Conservation (phyloP, 495 filamentous ascomycete species). For the Evernia prunastri region DNA sequence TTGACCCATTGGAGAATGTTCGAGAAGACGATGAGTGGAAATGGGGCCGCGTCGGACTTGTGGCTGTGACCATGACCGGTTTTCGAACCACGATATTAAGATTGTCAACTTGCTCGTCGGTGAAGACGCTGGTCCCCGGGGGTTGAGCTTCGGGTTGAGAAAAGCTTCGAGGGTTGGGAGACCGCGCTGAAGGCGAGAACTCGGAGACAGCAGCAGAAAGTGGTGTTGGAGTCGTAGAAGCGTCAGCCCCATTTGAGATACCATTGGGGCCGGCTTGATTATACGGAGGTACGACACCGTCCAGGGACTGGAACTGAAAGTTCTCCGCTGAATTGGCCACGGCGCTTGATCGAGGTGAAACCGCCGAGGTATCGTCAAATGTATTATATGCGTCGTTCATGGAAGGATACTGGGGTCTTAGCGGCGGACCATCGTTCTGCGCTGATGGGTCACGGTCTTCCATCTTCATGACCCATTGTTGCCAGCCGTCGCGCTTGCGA, state of each 20-base stretch:
- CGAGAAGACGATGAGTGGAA: constrained; percentile 39
- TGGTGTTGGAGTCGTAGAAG: constrained; percentile 44
- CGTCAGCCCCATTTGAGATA: constrained; percentile 38
- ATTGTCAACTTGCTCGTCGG: constrained; percentile 49
- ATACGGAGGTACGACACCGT: constrained; percentile 19
- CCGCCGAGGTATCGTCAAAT: constrained; percentile 16
- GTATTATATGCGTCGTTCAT: constrained; percentile 10
- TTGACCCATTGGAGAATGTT: constrained; percentile 49
- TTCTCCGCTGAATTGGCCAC: constrained; percentile 10
- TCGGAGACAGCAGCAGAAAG: constrained; percentile 72
- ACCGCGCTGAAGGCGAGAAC: constrained; percentile 55
- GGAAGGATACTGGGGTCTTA: constrained; percentile 28
- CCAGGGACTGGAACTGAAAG: constrained; percentile 19
- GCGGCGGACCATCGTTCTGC: constrained; percentile 50
- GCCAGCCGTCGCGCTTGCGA: constrained; percentile 70
- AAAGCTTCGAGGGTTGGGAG: constrained; percentile 13
- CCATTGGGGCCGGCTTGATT: constrained; percentile 10
- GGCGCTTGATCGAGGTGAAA: constrained; percentile 17
- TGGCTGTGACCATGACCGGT: constrained; percentile 28
- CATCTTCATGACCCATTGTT: constrained; percentile 66
- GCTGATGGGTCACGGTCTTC: constrained; percentile 55
- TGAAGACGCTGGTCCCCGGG: constrained; percentile 38
- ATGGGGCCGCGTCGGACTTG: constrained; percentile 24
- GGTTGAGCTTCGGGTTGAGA: constrained; percentile 19
- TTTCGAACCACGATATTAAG: constrained; percentile 43